phyloP scores from a whole-genome alignment of 2,329 filamentous ascomycete species.

The Chlorencoelia australis region DNA sequence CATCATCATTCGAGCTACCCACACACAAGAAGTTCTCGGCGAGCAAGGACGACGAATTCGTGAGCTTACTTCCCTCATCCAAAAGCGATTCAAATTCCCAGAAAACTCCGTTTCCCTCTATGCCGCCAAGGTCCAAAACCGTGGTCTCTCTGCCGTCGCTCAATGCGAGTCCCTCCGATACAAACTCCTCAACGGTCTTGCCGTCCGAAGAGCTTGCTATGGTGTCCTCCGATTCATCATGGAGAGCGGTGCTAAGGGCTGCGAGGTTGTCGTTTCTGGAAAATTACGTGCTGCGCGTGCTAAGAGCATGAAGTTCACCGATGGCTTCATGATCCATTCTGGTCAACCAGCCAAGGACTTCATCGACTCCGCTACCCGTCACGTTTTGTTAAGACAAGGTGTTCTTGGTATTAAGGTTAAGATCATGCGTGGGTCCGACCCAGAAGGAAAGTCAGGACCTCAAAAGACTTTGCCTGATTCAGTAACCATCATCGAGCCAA shows the following conservation, averaged over 20 bases:
- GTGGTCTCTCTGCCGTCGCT: slow-evolving; percentile 97
- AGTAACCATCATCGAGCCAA: slow-evolving; percentile 99
- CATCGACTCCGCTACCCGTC: slow-evolving; percentile 95
- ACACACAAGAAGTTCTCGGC: slow-evolving; percentile 99
- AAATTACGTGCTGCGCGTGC: slow-evolving; percentile 98
- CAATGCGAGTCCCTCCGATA: slow-evolving; percentile 99
- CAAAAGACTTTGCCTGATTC: slow-evolving; percentile 96
- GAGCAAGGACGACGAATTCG: slow-evolving; percentile 99
- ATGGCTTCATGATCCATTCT: slow-evolving; percentile 99
- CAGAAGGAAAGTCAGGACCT: slow-evolving; percentile 96
- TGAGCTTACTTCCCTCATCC: slow-evolving; percentile 99
- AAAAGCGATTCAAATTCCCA: slow-evolving; percentile 99
- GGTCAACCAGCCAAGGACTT: slow-evolving; percentile 99
- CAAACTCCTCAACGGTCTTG: slow-evolving; percentile 99
- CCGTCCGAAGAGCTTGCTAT: slow-evolving; percentile 97
- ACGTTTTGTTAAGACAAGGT: slow-evolving; percentile 99
- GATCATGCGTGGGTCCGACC: slow-evolving; percentile 99
- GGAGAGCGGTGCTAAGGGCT: slow-evolving; percentile 99
- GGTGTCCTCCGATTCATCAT: slow-evolving; percentile 99
- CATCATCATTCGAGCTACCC: slow-evolving; percentile 92
- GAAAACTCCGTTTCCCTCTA: slow-evolving; percentile 99
- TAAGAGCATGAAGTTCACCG: slow-evolving; percentile 99
- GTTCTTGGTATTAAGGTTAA: slow-evolving; percentile 99
- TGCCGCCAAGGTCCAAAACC: slow-evolving; percentile 99
- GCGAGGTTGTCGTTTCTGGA: slow-evolving; percentile 97